Evolutionary conservation across 768 basidiomycete species (phyloP), one percentile per base, ranked within the genome.

Genomic region (Kwoniella botswanensis): DNA sequence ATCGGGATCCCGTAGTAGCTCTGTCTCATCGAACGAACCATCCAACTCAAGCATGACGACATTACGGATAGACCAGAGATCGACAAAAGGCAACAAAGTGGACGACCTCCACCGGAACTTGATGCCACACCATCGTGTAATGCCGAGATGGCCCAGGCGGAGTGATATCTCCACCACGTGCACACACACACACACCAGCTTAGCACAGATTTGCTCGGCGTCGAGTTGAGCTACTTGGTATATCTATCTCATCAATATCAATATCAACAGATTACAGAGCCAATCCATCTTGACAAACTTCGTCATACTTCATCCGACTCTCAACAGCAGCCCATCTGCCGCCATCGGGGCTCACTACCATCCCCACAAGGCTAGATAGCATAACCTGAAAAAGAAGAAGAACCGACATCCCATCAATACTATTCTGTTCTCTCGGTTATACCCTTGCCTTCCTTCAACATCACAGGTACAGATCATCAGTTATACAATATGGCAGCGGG

Each of bases 31-130:
- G 46, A 50, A 18, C 6, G 13, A 15, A 50, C 46, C 9, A 50
- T 4, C 10, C 10, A 50, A 15, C 17, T 50, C 46, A 13, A 50
- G 12, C 46, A 61, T 61, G 59, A 61, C 59, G 59, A 61, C 59
- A 61, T 61, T 61, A 24, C n/a, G 1, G 43, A 29, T 18, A 61
- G 41, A 35, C 35, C 13, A 26, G 57, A 29, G 17, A 59, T 29
- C 15, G n/a, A 59, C n/a, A 41, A 29, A 29, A 13, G 15, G 41
- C n/a, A 2, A 21, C 18, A 10, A 57, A 57, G 54, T 65, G 69
- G 69, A 70, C 63, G 3, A 70, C 69, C 69, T 70, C 69, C 69
- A 70, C 69, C 35, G 59, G 21, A 22, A 4, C 15, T 4, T 5
- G 5, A 26, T 68, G 67, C 67, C 67, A 68, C 67, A 41, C 41